A percentile compares a stretch with the other conserved stretches of the same genome.
Evolutionary conservation across 2,329 filamentous ascomycete species (phyloP).

Genomic region (Hawksworthiomyces lignivorus): DNA sequence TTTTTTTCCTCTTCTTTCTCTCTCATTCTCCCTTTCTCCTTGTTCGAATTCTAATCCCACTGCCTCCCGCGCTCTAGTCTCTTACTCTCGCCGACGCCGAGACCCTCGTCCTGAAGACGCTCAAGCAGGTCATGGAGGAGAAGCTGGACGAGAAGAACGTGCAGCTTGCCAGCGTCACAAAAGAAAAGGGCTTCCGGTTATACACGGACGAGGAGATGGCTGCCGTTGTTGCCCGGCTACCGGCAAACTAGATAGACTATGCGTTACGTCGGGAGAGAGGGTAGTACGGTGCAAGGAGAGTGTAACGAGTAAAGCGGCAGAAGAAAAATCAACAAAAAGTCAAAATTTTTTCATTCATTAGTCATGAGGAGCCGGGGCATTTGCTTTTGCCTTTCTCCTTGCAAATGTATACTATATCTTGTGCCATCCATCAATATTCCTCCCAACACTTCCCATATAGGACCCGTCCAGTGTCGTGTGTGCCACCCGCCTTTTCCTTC

Average conservation of each 20-base stretch:
- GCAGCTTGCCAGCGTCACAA: slow-evolving; percentile 93
- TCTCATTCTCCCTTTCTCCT: not conserved
- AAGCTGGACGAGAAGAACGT: slow-evolving; percentile 99
- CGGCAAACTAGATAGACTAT: slow-evolving; percentile 58
- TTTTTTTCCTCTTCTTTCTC: not conserved
- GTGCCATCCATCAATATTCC: too few species aligned
- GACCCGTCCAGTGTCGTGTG: too few species aligned
- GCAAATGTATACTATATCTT: too few species aligned
- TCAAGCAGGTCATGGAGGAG: slow-evolving; percentile 99
- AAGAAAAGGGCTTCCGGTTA: slow-evolving; percentile 96
- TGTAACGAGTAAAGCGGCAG: slow-evolving; percentile 4
- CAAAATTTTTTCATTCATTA: too few species aligned
- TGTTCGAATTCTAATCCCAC: not conserved
- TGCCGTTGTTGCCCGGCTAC: slow-evolving; percentile 76
- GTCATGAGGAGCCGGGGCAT: too few species aligned
- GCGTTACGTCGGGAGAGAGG: too few species aligned
- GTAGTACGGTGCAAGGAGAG: not conserved
- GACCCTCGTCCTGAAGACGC: slow-evolving; percentile 88
- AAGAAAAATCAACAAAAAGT: not conserved
- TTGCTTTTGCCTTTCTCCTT: too few species aligned
- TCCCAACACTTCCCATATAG: too few species aligned
- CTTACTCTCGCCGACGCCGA: slow-evolving; percentile 89
- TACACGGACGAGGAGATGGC: slow-evolving; percentile 98
- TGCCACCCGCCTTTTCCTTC: too few species aligned
- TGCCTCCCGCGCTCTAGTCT: slow-evolving; percentile 45